Percentiles rank a stretch among this genome's conserved stretches.
Evolutionary conservation across 352 stramenopile species (phyloP).

Genomic region (Thraustochytrium sp.): DNA sequence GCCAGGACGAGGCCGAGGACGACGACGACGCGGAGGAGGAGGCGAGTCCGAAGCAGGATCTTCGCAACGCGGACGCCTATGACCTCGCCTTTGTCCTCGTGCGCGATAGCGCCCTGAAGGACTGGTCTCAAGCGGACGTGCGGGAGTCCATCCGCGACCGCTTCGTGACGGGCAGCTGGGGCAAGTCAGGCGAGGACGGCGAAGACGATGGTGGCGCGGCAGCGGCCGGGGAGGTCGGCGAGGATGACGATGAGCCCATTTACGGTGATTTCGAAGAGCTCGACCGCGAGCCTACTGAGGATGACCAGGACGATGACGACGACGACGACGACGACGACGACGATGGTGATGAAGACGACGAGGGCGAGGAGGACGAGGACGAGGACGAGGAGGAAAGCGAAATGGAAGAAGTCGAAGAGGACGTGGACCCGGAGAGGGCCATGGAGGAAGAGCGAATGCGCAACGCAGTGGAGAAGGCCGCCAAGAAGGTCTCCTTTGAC

Average conservation of each 20-base stretch:
- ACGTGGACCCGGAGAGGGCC: conserved; percentile 24
- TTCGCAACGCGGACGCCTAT: not conserved
- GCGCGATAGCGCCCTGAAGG: conserved; percentile 62
- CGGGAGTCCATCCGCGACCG: conserved; percentile 39
- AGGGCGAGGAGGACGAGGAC: conserved; percentile 54
- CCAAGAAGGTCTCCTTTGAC: conserved; percentile 72
- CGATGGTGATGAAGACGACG: conserved; percentile 46
- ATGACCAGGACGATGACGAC: conserved; percentile 46
- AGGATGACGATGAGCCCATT: conserved; percentile 70
- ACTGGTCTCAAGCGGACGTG: conserved; percentile 12
- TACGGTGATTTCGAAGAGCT: conserved; percentile 55
- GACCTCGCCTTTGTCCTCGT: conserved; percentile 37
- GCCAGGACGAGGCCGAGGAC: conserved; percentile 60
- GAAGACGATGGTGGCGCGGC: conserved; percentile 45
- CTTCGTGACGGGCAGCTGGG: conserved; percentile 52
- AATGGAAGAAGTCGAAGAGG: conserved; percentile 48
- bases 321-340: conserved; percentile 63
- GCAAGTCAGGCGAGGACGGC: not conserved
- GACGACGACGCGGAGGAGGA: conserved; percentile 45
- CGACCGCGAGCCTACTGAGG: conserved; percentile 49
- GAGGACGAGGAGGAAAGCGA: conserved; percentile 50
- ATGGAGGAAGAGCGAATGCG: conserved; percentile 65
- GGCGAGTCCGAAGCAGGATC: not conserved
- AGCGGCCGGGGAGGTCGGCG: conserved; percentile 73
- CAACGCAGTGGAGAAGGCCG: conserved; percentile 71